These are phyloP conservation scores for Tolypocladium sp. DNA, from an alignment of 2,329 filamentous ascomycete genomes.

Conservation along the genomic window DNA sequence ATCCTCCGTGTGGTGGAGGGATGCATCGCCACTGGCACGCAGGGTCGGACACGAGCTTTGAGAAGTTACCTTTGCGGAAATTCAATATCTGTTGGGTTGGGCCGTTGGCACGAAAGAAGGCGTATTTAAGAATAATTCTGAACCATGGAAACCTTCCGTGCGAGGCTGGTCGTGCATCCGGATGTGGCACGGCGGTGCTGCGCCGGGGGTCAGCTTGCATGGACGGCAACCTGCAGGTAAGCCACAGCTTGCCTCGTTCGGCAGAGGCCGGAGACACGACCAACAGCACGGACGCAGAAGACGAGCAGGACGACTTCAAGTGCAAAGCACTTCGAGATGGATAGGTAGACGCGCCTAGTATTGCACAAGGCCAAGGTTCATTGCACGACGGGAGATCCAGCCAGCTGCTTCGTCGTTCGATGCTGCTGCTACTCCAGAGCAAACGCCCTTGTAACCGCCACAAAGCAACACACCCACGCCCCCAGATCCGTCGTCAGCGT, in stretches of 20 bases:
- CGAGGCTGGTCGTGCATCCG: neutral
- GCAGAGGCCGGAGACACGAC: too few relatives aligned
- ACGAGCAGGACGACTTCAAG: too few relatives aligned
- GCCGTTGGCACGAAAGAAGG: neutral
- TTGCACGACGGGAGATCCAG: too few relatives aligned
- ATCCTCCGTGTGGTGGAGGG: neutral
- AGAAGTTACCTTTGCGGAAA: neutral
- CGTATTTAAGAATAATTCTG: neutral
- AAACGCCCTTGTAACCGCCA: constrained; percentile 11
- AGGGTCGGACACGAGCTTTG: neutral
- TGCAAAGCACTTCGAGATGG: too few relatives aligned
- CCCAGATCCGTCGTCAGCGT: constrained; percentile 23
- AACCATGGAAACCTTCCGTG: neutral
- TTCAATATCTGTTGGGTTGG: neutral
- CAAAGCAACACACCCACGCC: constrained; percentile 21
- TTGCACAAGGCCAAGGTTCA: too few relatives aligned
- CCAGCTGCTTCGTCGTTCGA: too few relatives aligned
- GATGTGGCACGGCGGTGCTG: neutral
- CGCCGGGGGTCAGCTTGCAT: too few relatives aligned
- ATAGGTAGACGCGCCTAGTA: too few relatives aligned
- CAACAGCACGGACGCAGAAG: too few relatives aligned
- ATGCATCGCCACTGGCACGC: neutral
- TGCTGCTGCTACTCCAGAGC: neutral
- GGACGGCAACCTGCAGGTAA: neutral
- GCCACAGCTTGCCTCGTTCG: too few relatives aligned